These are phyloP conservation scores for Pseudopediastrum boryanum DNA, from an alignment of 139 green algal genomes.

Conservation along the genomic window DNA sequence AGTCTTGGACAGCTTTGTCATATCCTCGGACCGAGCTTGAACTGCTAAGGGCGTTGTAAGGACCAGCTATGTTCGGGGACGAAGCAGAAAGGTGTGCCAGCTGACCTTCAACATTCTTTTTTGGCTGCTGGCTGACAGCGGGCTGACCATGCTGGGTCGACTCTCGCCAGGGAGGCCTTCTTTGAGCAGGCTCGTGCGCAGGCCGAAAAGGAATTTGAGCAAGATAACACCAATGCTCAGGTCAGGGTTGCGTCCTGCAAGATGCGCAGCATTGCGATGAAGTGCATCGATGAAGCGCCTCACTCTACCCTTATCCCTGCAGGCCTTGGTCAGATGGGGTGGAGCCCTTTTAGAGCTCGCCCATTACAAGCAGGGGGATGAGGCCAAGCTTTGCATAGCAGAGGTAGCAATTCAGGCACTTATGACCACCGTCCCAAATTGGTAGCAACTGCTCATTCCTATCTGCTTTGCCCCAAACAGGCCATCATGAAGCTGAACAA, in stretches of 20 bases:
- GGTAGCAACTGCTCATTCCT: background rate
- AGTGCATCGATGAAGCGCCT: no score
- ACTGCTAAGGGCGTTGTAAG: background rate
- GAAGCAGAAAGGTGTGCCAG: slow-evolving; percentile 45
- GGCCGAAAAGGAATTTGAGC: slow-evolving; percentile 79
- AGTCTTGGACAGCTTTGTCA: no score
- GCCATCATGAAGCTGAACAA: slow-evolving; percentile 85
- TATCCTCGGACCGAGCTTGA: no score
- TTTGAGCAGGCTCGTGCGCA: slow-evolving; percentile 87
- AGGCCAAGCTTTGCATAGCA: slow-evolving; percentile 89
- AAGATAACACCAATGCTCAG: slow-evolving; percentile 81
- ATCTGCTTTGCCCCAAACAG: slow-evolving; percentile 39
- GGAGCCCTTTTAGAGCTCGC: slow-evolving; percentile 96
- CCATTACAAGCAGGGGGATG: slow-evolving; percentile 89
- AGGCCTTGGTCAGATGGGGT: slow-evolving; percentile 94
- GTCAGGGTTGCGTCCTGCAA: no score
- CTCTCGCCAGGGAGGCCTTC: slow-evolving; percentile 82
- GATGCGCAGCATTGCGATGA: no score
- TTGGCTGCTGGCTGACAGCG: background rate
- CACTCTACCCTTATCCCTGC: slow-evolving; percentile 16
- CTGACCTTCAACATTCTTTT: background rate
- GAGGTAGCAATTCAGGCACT: slow-evolving; percentile 49
- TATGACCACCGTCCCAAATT: background rate
- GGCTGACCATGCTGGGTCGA: background rate
- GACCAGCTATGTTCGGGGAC: slow-evolving; percentile 46